These are phyloP conservation scores for Saksenaea vasiformis DNA, from an alignment of 371 early-diverging fungal species.

Conservation along the genomic window DNA sequence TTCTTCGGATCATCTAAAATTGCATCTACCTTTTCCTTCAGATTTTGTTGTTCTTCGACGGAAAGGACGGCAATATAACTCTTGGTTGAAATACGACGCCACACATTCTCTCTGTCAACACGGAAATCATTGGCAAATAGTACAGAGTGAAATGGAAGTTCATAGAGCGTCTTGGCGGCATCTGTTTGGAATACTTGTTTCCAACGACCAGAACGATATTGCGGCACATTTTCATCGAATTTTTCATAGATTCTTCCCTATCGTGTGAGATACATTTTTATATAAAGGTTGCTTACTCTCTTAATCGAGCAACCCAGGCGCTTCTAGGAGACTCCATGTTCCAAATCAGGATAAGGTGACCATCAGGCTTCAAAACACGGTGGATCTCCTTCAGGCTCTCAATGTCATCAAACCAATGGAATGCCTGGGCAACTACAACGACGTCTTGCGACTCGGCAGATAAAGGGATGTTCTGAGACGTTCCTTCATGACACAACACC, in stretches of 20 bases:
- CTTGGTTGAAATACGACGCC: conserved; percentile 40
- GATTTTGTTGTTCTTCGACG: conserved; percentile 14
- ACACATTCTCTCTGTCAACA: conserved; percentile 20
- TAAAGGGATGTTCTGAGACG: conserved; percentile 47
- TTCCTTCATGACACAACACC: conserved; percentile 37
- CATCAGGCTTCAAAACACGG: conserved; percentile 46
- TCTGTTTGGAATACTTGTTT: conserved; percentile 31
- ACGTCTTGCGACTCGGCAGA: conserved; percentile 39
- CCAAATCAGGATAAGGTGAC: conserved; percentile 47
- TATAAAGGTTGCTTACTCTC: conserved; percentile 22
- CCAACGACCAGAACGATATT: conserved; percentile 44
- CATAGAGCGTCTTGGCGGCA: conserved; percentile 26
- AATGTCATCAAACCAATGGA: conserved; percentile 60
- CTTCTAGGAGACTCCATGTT: conserved; percentile 49
- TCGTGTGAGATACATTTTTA: not conserved
- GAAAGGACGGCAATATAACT: conserved; percentile 46
- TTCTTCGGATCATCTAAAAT: conserved; percentile 25
- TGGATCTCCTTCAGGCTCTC: conserved; percentile 46
- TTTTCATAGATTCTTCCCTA: conserved; percentile 28
- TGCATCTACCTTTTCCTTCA: conserved; percentile 25
- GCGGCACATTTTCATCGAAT: conserved; percentile 35
- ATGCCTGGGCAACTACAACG: conserved; percentile 56
- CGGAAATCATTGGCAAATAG: conserved; percentile 24
- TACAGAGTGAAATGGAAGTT: conserved; percentile 23
- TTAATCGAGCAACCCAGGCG: conserved; percentile 37